Conservation (phyloP, 1,284 basidiomycete species). For the Phellinidium pouzarii region DNA sequence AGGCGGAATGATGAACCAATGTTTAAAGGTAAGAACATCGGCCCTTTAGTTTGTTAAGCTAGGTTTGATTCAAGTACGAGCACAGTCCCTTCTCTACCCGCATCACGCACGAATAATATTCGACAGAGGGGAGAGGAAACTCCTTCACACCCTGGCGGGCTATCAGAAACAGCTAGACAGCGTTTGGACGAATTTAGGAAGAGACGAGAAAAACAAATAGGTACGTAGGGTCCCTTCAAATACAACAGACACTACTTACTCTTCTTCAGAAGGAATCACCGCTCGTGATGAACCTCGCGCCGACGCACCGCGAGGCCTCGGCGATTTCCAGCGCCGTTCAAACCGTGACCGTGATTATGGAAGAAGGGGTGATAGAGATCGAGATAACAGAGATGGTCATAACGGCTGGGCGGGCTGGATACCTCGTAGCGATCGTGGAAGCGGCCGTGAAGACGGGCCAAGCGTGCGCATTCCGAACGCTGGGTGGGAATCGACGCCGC, state of each 20-base stretch:
- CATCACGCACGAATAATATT: slow-evolving; percentile 46
- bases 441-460: slow-evolving; percentile 61
- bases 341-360: slow-evolving; percentile 46
- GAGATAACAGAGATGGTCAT: slow-evolving; percentile 22
- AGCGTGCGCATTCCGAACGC: slow-evolving; percentile 85
- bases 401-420: slow-evolving; percentile 51
- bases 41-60: background rate
- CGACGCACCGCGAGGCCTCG: slow-evolving; percentile 57
- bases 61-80: background rate
- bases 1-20: slow-evolving; percentile 41
- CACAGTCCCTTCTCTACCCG: slow-evolving; percentile 72
- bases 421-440: slow-evolving; percentile 54
- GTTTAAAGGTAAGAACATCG: slow-evolving; percentile 69
- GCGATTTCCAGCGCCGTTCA: slow-evolving; percentile 62
- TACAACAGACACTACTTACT: background rate
- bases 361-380: slow-evolving; percentile 23
- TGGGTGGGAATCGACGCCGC: slow-evolving; percentile 86
- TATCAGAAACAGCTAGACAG: slow-evolving; percentile 68
- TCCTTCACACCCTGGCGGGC: slow-evolving; percentile 86
- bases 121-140: slow-evolving; percentile 83
- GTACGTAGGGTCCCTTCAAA: slow-evolving; percentile 28
- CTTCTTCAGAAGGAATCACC: slow-evolving; percentile 49
- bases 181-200: slow-evolving; percentile 72
- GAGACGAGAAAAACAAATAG: slow-evolving; percentile 60
- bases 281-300: slow-evolving; percentile 45